Conservation (phyloP, 805 yeast genomes). For the Saccharomycopsis olivae region DNA sequence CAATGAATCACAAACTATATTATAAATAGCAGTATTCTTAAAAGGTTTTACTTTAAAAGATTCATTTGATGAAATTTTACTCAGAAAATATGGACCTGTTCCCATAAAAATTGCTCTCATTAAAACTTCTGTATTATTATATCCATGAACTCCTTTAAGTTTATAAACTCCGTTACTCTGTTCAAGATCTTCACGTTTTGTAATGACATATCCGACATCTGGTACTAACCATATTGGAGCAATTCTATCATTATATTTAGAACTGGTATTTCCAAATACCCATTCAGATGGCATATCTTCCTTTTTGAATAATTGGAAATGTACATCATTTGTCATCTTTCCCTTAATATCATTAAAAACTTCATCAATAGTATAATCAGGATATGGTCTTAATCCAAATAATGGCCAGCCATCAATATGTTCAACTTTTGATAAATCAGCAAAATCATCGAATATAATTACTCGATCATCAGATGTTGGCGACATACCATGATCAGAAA, state of each 20-base stretch:
- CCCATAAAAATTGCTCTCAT: conserved; percentile 82
- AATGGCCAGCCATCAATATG: conserved; percentile 82
- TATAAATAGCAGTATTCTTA: conserved; percentile 61
- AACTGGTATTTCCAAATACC: conserved; percentile 23
- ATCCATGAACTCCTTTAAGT: conserved; percentile 82
- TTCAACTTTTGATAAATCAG: conserved; percentile 43
- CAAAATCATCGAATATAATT: conserved; percentile 60
- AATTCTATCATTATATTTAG: conserved; percentile 42
- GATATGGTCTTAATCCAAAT: conserved; percentile 57
- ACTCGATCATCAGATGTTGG: conserved; percentile 67
- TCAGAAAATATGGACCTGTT: conserved; percentile 65
- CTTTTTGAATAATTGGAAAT: conserved; percentile 38
- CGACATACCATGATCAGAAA: conserved; percentile 93
- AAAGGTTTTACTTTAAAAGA: conserved; percentile 44
- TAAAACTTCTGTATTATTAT: conserved; percentile 60
- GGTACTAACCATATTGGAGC: conserved; percentile 88
- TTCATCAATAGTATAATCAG: conserved; percentile 30
- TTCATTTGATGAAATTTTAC: conserved; percentile 18
- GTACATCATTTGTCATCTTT: conserved; percentile 23
- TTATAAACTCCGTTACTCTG: conserved; percentile 36
- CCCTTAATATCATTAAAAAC: conserved; percentile 34
- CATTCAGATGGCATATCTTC: conserved; percentile 41
- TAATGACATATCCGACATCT: conserved; percentile 65
- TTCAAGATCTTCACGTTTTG: conserved; percentile 39
- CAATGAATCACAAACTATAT: conserved; percentile 60